phyloP scores from a whole-genome alignment of 140 eudicot species.

The Cichorium intybus region DNA sequence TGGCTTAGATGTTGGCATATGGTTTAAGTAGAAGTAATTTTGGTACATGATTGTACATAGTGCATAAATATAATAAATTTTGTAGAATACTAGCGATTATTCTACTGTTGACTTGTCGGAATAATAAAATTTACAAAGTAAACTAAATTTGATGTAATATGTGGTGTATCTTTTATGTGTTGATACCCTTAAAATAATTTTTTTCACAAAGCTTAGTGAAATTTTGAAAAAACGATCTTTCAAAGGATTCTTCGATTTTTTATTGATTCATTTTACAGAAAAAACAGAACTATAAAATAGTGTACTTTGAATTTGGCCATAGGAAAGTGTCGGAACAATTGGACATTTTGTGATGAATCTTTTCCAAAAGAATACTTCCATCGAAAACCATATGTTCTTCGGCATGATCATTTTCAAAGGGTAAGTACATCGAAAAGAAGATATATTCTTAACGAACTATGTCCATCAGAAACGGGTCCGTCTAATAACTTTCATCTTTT shows the following conservation, averaged over 20 bases:
- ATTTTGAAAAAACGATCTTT: not conserved
- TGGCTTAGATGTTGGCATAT: too few relatives aligned
- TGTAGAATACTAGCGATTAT: too few relatives aligned
- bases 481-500: conserved; percentile 16
- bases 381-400: conserved; percentile 3
- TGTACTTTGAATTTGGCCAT: conserved; percentile 4
- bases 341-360: not conserved
- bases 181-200: not conserved
- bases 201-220: too few relatives aligned
- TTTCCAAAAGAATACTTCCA: not conserved
- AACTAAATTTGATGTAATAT: too few relatives aligned
- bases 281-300: not conserved
- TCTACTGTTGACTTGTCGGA: not conserved
- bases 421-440: conserved; percentile 4
- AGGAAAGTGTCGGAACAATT: not conserved
- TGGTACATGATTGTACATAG: too few relatives aligned
- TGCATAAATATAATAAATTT: too few relatives aligned
- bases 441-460: conserved; percentile 4
- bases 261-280: not conserved
- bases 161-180: too few relatives aligned
- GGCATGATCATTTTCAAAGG: conserved; percentile 1
- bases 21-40: too few relatives aligned
- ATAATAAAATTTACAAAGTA: not conserved
- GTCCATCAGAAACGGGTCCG: conserved; percentile 23
- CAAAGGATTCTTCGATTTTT: not conserved